Base-by-base conservation (phyloP, 78 protist genomes). In the Dictyostelium brefeldianum region DNA sequence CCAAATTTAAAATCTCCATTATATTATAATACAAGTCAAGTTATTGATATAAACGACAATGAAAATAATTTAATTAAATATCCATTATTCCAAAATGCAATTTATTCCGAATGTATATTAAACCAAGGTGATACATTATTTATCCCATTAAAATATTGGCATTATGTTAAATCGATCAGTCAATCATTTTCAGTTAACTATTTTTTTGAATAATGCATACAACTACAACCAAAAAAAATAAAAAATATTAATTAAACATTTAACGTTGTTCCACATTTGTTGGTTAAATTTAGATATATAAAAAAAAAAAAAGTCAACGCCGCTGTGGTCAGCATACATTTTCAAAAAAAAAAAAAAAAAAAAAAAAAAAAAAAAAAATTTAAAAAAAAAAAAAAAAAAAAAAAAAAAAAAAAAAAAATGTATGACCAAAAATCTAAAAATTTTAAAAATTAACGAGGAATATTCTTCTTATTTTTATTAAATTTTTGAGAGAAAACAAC, bases 101-200 rank as follows among this genome's bases (percentile, higher is more conserved):
- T 43, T 18, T 95, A 77, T 77, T 1, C 27, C 7, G 97, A 95
- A 31, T 77, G 85, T 12, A 27, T 95, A 11, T 54, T 92, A 12
- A 74, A 67, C 2, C 79, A 25, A 17, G 97, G 97, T 18, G 98
- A 96, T 0, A 89, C 85, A 70, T 67, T 96, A 25, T 96, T 81
- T 83, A 96, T 96, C 29, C 98, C 98, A 8, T 57, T 64, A 0
- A 29, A 20, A 46, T 81, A 65, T 75, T 96, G 97, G 97, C 98
- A 96, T 73, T 96, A 80, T 89, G 96, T 96, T n/a, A 84, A 83
- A 48, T 95, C 97, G 0, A 69, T 89, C 7, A n/a, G 57, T 18
- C 82, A 70, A 17, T 73, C 90, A 79, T 92, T 96, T 46, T 96
- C 98, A 0, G 95, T 96, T 25, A 92, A 87, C 47, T 96, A 89